phyloP scores from a whole-genome alignment of 225 moss, liverwort and hornwort genomes.

The Neckera pumila region DNA sequence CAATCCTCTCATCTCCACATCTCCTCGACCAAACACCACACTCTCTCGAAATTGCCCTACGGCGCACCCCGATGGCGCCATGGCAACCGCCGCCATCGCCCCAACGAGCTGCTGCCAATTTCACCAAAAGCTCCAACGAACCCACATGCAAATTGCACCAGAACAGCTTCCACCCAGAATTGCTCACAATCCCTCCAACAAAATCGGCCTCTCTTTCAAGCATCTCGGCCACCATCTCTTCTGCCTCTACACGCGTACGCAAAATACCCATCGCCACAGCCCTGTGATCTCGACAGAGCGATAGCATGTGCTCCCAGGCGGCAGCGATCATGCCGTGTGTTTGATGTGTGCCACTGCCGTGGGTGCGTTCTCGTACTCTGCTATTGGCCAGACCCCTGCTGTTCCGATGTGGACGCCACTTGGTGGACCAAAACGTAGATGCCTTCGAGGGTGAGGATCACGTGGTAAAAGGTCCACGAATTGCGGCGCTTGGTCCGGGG shows the following conservation, averaged over 20 bases:
- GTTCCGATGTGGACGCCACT: background rate
- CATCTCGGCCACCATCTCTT: background rate
- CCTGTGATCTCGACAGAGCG: background rate
- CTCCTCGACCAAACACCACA: background rate
- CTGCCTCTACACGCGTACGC: background rate
- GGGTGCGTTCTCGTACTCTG: background rate
- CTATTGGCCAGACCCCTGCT: background rate
- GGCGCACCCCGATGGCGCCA: background rate
- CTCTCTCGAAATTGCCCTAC: background rate
- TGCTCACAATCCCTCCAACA: background rate
- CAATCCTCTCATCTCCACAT: background rate
- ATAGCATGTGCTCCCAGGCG: slow-evolving; percentile 1
- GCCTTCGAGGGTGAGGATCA: background rate
- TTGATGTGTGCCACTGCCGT: background rate
- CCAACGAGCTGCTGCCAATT: background rate
- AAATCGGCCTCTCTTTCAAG: background rate
- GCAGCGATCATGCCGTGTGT: background rate
- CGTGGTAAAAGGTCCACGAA: background rate
- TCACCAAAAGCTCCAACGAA: too few relatives aligned
- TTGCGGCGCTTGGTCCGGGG: background rate
- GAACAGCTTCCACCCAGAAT: background rate
- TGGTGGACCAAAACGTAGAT: background rate
- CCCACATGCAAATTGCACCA: too few relatives aligned
- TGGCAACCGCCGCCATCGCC: background rate
- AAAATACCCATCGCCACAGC: background rate